A percentile compares a stretch with the other conserved stretches of the same genome.
Conservation (phyloP, 306 rosid species). For the Prunus salicina region DNA sequence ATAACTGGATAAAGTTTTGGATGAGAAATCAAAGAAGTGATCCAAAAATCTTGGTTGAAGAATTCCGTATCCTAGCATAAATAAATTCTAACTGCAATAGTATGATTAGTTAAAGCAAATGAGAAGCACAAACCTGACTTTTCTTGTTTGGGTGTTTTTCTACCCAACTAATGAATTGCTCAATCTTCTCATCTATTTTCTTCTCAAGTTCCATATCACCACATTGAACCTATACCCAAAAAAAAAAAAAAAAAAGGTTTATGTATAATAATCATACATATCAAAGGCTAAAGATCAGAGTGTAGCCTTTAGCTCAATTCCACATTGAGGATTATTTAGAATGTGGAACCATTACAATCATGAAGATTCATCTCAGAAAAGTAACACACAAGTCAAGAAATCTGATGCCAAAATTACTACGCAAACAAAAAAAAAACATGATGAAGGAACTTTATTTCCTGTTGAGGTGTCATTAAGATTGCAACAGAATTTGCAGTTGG, state of each 20-base stretch:
- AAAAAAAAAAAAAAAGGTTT: slow-evolving; percentile 9
- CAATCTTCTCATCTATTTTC: slow-evolving; percentile 92
- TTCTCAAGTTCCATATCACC: slow-evolving; percentile 87
- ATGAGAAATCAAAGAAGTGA: neutral
- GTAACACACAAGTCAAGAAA: neutral
- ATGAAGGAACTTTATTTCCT: neutral
- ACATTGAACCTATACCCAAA: slow-evolving; percentile 73
- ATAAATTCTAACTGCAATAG: neutral
- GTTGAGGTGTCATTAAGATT: neutral
- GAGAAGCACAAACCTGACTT: slow-evolving; percentile 70
- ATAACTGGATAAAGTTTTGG: neutral
- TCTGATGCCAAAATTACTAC: neutral
- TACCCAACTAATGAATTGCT: slow-evolving; percentile 88
- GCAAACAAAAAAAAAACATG: neutral
- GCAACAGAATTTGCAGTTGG: neutral
- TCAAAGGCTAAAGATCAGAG: neutral
- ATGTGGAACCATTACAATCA: neutral
- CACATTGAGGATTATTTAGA: neutral
- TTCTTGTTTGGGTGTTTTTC: slow-evolving; percentile 98
- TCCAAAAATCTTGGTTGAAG: neutral
- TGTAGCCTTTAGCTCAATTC: neutral
- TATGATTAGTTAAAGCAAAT: neutral
- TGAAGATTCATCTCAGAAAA: neutral
- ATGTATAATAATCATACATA: neutral
- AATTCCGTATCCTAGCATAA: neutral